Base-by-base conservation (phyloP, 805 yeast species). In the Nakazawaea laoshanensis region DNA sequence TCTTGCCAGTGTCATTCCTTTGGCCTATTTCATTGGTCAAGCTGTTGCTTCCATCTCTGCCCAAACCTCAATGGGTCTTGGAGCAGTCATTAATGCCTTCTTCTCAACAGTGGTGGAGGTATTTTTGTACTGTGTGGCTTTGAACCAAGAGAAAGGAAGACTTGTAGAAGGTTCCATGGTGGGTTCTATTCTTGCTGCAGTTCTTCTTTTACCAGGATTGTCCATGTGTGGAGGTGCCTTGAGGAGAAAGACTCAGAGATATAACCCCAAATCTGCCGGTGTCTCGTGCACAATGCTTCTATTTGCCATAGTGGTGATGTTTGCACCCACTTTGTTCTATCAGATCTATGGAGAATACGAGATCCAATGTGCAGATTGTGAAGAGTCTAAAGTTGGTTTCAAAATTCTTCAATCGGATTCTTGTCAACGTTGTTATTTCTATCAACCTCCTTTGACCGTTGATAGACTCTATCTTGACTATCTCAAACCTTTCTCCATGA, bases 31-130 rank as follows among this genome's bases (percentile, higher is more conserved):
- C 57, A 88, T 92, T 46, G 98, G 98, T 3, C 97, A 89, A 56
- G 97, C 97, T 5, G 98, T 92, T n/a, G 98, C 98, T 0, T 88
- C 97, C 2, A 92, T 92, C 38, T 83, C 95, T 5, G 97, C 98
- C 0, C 98, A 92, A 59, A 85, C 96, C 1, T 88, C 96, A 0
- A 92, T 92, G 98, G 96, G 97, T 19, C 77, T 92, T 39, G 97
- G 97, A 62, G 98, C 98, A 1, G 96, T 88, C 1, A 87, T 92
- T 46, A 92, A 92, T 54, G 98, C 98, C 1, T 89, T 92, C 49
- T 92, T 92, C 65, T 88, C 97, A 2, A 88, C 98, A 0, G 70
- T 92, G 31, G 97, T 92, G 5, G 98, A 92, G 53, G 82, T 92
- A 7, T 92, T 79, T 53, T 61, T 89, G 30, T 92, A 92, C 53